Evolutionary conservation across 2,329 filamentous ascomycete species (phyloP).

Genomic region (Aureobasidium sp.): DNA sequence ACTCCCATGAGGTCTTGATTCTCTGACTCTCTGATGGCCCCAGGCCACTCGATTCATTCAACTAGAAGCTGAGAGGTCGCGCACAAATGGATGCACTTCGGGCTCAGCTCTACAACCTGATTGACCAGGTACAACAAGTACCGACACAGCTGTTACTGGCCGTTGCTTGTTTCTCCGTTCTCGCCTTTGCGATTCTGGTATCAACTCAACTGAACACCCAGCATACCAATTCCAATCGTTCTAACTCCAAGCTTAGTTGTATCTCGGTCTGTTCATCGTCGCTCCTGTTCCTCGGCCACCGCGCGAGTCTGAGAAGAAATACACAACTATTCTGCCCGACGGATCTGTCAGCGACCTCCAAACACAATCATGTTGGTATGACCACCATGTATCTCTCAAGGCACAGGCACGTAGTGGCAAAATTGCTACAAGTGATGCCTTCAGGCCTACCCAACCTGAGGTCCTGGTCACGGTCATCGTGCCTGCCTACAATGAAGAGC

Average conservation of each 20-base stretch:
- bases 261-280: conserved; percentile 56
- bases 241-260: conserved; percentile 19
- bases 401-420: conserved; percentile 31
- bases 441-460: conserved; percentile 64
- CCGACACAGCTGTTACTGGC: neutral
- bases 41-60: neutral
- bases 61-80: conserved; percentile 5
- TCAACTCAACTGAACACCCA: neutral
- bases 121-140: conserved; percentile 5
- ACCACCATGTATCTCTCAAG: conserved; percentile 60
- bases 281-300: conserved; percentile 74
- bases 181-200: conserved; percentile 25
- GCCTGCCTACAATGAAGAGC: conserved; percentile 90
- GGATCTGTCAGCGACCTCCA: conserved; percentile 50
- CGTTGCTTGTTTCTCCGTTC: conserved; percentile 16
- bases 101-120: neutral
- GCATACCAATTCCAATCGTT: neutral
- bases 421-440: conserved; percentile 37
- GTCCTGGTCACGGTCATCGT: conserved; percentile 88
- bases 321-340: conserved; percentile 64
- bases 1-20: neutral
- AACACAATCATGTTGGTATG: conserved; percentile 78
- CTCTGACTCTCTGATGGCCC: conserved; percentile 1
- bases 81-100: conserved; percentile 1
- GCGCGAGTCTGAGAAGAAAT: conserved; percentile 73